Conservation (phyloP, 2,329 filamentous ascomycete species). For the Fusarium sp. region DNA sequence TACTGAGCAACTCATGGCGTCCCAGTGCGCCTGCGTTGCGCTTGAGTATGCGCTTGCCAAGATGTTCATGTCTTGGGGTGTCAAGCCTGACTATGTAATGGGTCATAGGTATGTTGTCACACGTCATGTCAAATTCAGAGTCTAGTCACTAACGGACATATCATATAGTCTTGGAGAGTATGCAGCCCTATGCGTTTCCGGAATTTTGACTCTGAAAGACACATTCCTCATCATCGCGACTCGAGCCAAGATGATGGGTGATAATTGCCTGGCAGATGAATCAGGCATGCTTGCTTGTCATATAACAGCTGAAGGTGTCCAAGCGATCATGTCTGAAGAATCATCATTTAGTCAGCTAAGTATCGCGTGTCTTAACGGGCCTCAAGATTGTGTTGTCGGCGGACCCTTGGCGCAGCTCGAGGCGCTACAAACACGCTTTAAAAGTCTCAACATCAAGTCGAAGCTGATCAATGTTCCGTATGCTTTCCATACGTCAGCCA, state of each 20-base stretch:
- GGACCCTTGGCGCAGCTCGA: background rate
- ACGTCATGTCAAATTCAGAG: too few relatives aligned
- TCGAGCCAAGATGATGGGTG: background rate
- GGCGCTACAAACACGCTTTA: background rate
- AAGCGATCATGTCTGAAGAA: background rate
- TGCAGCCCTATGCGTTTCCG: background rate
- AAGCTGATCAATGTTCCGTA: background rate
- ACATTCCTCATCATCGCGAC: background rate
- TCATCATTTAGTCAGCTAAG: background rate
- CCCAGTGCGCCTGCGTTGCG: background rate
- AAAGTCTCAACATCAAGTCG: background rate
- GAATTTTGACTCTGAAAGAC: background rate
- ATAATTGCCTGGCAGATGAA: background rate
- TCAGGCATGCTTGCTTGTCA: conserved; percentile 8
- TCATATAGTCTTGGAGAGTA: conserved; percentile 1
- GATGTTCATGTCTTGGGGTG: background rate
- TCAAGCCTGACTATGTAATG: background rate
- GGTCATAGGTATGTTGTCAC: conserved; percentile 1
- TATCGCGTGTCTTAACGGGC: background rate
- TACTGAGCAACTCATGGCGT: background rate
- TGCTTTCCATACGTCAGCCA: conserved; percentile 1
- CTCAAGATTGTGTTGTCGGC: background rate
- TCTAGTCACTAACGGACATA: background rate
- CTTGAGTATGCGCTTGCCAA: background rate
- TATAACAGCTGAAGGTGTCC: background rate